Evolutionary conservation across 1,139 yeast genomes (phyloP).

Genomic region (Blastobotrys apis): DNA sequence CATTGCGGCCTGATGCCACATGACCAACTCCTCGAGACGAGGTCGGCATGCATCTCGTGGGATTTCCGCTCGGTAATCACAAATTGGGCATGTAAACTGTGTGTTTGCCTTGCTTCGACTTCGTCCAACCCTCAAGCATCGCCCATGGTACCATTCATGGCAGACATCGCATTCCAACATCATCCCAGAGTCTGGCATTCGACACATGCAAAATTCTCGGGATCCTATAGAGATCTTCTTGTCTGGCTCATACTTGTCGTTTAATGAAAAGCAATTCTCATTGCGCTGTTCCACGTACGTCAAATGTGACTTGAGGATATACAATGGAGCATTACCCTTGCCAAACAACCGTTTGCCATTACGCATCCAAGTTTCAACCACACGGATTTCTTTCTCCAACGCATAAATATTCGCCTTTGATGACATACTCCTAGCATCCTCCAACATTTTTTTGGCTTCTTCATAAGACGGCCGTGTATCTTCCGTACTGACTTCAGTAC

Average conservation of each 20-base stretch:
- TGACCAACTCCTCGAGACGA: conserved; percentile 36
- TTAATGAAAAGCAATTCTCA: conserved; percentile 40
- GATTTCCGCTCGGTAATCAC: conserved; percentile 43
- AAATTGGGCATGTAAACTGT: conserved; percentile 63
- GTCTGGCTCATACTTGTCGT: conserved; percentile 37
- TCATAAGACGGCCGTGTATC: conserved; percentile 32
- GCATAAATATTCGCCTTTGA: conserved; percentile 19
- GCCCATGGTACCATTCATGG: conserved; percentile 75
- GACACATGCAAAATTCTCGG: conserved; percentile 60
- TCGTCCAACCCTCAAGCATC: conserved; percentile 50
- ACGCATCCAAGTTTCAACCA: conserved; percentile 43
- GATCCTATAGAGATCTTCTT: conserved; percentile 13
- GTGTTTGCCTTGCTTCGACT: conserved; percentile 27
- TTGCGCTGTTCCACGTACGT: conserved; percentile 36
- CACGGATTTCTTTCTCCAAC: conserved; percentile 22
- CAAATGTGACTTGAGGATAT: conserved; percentile 35
- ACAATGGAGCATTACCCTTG: conserved; percentile 36
- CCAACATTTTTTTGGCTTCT: conserved; percentile 28
- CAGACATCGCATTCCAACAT: conserved; percentile 82
- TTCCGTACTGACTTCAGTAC: conserved; percentile 7
- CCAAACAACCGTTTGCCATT: conserved; percentile 40
- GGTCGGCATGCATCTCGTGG: conserved; percentile 37
- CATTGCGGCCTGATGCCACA: conserved; percentile 25
- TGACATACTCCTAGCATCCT: conserved; percentile 24
- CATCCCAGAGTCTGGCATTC: conserved; percentile 55